Evolutionary conservation across 2,329 filamentous ascomycete genomes (phyloP).

Genomic region (Microascus cirrosus): DNA sequence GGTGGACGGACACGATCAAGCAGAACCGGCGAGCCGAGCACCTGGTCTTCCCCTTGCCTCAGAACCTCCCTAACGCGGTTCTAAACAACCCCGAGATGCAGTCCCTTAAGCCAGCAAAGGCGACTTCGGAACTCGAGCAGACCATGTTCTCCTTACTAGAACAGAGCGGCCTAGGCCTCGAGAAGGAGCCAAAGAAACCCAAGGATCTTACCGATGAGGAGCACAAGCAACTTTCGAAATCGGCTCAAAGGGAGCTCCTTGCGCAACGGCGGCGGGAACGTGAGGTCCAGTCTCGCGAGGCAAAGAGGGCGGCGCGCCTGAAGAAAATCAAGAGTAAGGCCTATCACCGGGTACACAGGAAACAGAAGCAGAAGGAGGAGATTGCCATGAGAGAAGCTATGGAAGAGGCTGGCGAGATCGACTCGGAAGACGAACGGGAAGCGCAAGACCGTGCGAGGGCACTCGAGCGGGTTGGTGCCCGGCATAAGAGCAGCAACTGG

Average conservation of each 20-base stretch:
- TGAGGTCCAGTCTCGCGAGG: conserved; percentile 79
- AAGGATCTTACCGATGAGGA: conserved; percentile 57
- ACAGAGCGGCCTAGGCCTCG: conserved; percentile 65
- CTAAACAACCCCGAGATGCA: conserved; percentile 52
- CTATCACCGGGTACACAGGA: conserved; percentile 85
- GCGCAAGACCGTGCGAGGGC: conserved; percentile 63
- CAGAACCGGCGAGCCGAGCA: conserved; percentile 86
- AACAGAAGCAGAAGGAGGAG: conserved; percentile 47
- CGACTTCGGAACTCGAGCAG: conserved; percentile 71
- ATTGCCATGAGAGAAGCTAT: conserved; percentile 38
- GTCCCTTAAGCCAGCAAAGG: conserved; percentile 49
- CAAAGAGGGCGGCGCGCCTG: conserved; percentile 79
- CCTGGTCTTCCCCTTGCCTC: conserved; percentile 73
- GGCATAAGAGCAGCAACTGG: conserved; percentile 86
- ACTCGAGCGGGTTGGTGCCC: conserved; percentile 72
- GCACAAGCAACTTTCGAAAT: conserved; percentile 59
- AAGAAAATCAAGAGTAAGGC: conserved; percentile 99
- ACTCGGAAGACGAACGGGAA: conserved; percentile 55
- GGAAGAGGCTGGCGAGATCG: conserved; percentile 46
- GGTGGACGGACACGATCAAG: conserved; percentile 94
- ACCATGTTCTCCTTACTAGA: conserved; percentile 83
- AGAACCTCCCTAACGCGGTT: conserved; percentile 53
- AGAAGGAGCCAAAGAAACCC: conserved; percentile 34
- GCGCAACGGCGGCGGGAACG: conserved; percentile 68
- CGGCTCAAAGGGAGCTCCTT: conserved; percentile 60